Base-by-base conservation (phyloP, 2,329 filamentous ascomycete genomes). In the Gremmenia infestans region DNA sequence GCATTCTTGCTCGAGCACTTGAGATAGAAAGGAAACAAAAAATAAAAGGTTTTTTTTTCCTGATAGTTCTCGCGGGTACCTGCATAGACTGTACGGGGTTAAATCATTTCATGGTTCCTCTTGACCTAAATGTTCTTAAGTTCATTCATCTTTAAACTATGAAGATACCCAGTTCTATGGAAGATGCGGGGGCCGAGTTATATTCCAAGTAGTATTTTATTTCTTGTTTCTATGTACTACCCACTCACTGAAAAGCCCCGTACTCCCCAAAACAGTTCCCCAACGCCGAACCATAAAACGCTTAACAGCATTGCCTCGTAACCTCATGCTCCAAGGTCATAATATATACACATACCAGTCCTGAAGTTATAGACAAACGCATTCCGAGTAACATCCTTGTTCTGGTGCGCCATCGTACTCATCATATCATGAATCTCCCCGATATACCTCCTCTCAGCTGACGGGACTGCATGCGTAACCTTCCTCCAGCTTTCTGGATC, bases 351-450 rank as follows among this genome's bases (percentile, higher is more conserved):
- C 56, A 81, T 86, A 0, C 88, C 89, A 9, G 90, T 95, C 57
- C 91, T 79, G 65, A 95, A 96, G 67, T 96, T 96, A 73, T 96
- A 96, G 52, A 97, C 81, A 72, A 96, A 96, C 11, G 89, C 88
- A 69, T 92, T 89, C 48, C 82, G 80, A 23, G 81, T 79, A 8
- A 78, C 81, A 4, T 77, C 75, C 75, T 79, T 73, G 76, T 85
- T 77, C 70, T 80, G 73, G 62, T 76, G 72, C 69, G 82, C 82
- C 76, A 94, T 72, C 65, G 80, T 73, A 68, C 75, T 69, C 52
- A 97, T 76, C 71, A 93, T 77, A 58, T 91, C 87, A 67, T 94
- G 88, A 43, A 97, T 80, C 68, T 97, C 89, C 28, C 85, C 80
- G 46, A 96, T 75, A 67, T 96, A 97, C 67, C 89, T 87, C 65